Base-by-base conservation (phyloP, 495 filamentous ascomycete species). In the Neurospora sp. region DNA sequence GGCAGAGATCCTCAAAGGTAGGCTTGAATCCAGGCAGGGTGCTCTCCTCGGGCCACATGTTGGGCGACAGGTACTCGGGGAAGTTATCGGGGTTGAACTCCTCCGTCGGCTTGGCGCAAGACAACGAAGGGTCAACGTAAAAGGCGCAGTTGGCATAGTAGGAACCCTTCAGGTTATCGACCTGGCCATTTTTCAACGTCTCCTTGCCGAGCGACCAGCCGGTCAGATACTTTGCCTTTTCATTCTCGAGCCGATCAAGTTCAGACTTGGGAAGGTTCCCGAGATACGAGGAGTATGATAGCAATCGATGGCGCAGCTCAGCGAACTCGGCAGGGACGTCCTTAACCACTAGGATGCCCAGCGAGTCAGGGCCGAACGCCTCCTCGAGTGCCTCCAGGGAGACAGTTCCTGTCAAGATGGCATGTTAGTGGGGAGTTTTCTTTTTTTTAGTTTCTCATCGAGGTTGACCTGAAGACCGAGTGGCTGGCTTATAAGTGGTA, bases 81-180 rank as follows among this genome's bases (percentile, higher is more conserved):
- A 88, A 89, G 74, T 84, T 84, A 71, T 89, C 88, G 3, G 88
- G 75, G 74, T 88, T 88, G 74, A 86, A 88, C 69, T 88, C 82
- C 6, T 83, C 82, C 3, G 90, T 87, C 4, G 86, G 86, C 27
- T 77, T 86, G 8, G 90, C 89, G 68, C 87, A 88, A 12, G 89
- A 83, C 6, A 93, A 83, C 3, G 77, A 72, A 3, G 89, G 85
- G 74, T 92, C 87, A 69, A 94, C 89, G 80, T 96, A 95, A 85
- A 97, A 98, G 70, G 92, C 92, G 81, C 94, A 97, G 83, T 98
- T 98, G 79, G 94, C 91, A 80, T 98, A 99, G 86, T 92, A 99
- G 20, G 93, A 97, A 71, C 96, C 96, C 83, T 99, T 99, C 12
- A 92, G 87, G 6, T 92, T 97, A 77, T 99, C 96, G 75, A 94